Evolutionary conservation across 192 early-diverging fungal genomes (phyloP).

Genomic region (Thamnidium elegans): DNA sequence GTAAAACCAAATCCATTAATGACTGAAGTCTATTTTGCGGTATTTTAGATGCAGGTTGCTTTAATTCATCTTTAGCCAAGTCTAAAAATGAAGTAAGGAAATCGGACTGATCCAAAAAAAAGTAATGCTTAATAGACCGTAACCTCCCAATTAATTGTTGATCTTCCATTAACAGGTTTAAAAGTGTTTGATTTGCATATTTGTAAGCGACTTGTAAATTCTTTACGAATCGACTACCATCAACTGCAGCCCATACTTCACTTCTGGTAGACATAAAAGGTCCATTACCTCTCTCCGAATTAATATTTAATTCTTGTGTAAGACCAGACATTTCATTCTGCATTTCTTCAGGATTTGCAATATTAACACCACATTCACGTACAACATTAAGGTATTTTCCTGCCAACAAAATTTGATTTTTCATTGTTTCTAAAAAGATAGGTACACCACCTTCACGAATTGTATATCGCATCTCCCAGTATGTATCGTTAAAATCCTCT

Average conservation of each 20-base stretch:
- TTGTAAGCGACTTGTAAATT: slow-evolving; percentile 85
- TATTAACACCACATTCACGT: slow-evolving; percentile 70
- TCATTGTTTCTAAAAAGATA: slow-evolving; percentile 70
- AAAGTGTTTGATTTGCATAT: slow-evolving; percentile 81
- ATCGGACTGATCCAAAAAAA: slow-evolving; percentile 91
- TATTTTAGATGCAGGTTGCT: slow-evolving; percentile 66
- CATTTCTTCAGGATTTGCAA: slow-evolving; percentile 34
- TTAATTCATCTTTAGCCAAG: slow-evolving; percentile 74
- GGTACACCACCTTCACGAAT: slow-evolving; percentile 67
- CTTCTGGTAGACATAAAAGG: slow-evolving; percentile 18
- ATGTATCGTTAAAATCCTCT: slow-evolving; percentile 80
- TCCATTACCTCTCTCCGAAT: neutral
- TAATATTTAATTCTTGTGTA: neutral
- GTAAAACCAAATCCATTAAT: slow-evolving; percentile 83
- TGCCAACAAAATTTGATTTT: slow-evolving; percentile 79
- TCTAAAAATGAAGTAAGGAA: slow-evolving; percentile 95
- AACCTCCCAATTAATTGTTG: slow-evolving; percentile 74
- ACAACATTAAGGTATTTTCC: slow-evolving; percentile 97
- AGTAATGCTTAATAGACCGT: slow-evolving; percentile 88
- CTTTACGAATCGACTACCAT: slow-evolving; percentile 65
- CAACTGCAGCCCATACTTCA: slow-evolving; percentile 58
- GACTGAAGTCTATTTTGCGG: slow-evolving; percentile 73
- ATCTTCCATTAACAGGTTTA: slow-evolving; percentile 78
- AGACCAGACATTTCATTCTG: slow-evolving; percentile 10
- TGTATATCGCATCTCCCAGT: slow-evolving; percentile 81